Conservation (phyloP, 495 filamentous ascomycete species). For the Ascodesmis nigricans region DNA sequence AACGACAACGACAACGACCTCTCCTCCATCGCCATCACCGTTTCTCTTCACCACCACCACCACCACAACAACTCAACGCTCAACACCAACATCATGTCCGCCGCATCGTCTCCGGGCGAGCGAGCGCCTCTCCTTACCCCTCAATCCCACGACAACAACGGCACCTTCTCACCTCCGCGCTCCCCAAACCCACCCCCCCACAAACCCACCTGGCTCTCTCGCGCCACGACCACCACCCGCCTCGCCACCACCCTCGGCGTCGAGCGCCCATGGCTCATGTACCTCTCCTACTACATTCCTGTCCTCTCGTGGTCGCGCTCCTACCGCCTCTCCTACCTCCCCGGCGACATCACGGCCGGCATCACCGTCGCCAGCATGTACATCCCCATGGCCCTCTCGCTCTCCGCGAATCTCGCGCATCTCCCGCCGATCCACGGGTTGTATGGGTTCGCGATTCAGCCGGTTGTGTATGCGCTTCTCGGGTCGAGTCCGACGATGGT, state of each 20-base stretch:
- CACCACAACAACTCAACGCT: too few species aligned
- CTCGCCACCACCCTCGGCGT: slow-evolving; percentile 18
- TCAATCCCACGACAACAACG: too few species aligned
- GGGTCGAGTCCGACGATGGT: slow-evolving; percentile 83
- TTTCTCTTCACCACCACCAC: too few species aligned
- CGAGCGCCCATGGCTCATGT: slow-evolving; percentile 32
- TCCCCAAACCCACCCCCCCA: neutral
- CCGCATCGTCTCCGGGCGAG: too few species aligned
- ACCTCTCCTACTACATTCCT: slow-evolving; percentile 82
- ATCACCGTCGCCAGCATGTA: slow-evolving; percentile 92
- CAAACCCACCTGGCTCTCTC: slow-evolving; percentile 12
- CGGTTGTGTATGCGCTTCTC: slow-evolving; percentile 69
- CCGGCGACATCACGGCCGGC: slow-evolving; percentile 64
- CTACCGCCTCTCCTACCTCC: slow-evolving; percentile 58
- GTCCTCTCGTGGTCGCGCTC: slow-evolving; percentile 70
- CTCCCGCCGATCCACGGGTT: slow-evolving; percentile 88
- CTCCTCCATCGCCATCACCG: too few species aligned
- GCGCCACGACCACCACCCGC: slow-evolving; percentile 12
- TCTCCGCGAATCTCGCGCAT: slow-evolving; percentile 83
- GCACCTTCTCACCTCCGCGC: slow-evolving; percentile 2
- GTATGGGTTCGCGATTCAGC: slow-evolving; percentile 83
- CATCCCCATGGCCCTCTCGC: slow-evolving; percentile 86
- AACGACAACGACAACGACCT: too few species aligned
- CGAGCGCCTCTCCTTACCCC: too few species aligned
- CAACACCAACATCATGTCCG: too few species aligned